Evolutionary conservation across 2,329 filamentous ascomycete species (phyloP).

Genomic region (Fusarium sp.): DNA sequence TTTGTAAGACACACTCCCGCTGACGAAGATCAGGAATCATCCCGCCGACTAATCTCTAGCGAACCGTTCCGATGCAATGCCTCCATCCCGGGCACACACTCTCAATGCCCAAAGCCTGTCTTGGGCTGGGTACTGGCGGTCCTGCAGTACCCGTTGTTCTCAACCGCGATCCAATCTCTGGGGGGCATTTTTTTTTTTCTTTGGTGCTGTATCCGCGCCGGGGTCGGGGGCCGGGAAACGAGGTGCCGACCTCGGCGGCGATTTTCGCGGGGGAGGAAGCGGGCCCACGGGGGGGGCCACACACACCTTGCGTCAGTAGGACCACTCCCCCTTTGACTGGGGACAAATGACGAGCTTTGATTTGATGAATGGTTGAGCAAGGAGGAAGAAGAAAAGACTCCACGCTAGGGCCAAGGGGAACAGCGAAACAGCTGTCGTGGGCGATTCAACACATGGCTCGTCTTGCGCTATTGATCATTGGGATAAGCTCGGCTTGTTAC

Average conservation of each 20-base stretch:
- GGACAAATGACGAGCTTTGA: constrained; percentile 13
- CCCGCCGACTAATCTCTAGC: not conserved
- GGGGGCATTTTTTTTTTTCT: constrained; percentile 15
- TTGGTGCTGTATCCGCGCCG: not conserved
- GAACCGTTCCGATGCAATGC: not conserved
- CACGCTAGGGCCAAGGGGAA: constrained; percentile 38
- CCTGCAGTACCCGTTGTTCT: constrained; percentile 9
- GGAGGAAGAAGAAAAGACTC: not conserved
- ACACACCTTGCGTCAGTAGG: constrained; percentile 28
- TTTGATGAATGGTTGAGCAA: constrained; percentile 13
- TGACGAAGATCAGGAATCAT: constrained; percentile 8
- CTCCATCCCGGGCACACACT: not conserved
- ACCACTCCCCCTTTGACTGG: constrained; percentile 15
- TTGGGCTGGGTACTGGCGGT: constrained; percentile 11
- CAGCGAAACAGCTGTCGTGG: constrained; percentile 4
- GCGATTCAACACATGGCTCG: constrained; percentile 21
- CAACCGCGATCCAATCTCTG: not conserved
- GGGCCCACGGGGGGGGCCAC: constrained; percentile 4
- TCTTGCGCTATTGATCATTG: constrained; percentile 6
- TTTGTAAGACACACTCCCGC: constrained; percentile 10
- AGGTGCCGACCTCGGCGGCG: constrained; percentile 43
- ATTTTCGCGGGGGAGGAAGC: constrained; percentile 30
- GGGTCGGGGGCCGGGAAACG: constrained; percentile 21
- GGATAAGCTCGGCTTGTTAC: constrained; percentile 27
- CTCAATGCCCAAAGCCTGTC: not conserved